These are phyloP conservation scores for Globisporangium nunn DNA, from an alignment of 352 stramenopile genomes.

Conservation along the genomic window DNA sequence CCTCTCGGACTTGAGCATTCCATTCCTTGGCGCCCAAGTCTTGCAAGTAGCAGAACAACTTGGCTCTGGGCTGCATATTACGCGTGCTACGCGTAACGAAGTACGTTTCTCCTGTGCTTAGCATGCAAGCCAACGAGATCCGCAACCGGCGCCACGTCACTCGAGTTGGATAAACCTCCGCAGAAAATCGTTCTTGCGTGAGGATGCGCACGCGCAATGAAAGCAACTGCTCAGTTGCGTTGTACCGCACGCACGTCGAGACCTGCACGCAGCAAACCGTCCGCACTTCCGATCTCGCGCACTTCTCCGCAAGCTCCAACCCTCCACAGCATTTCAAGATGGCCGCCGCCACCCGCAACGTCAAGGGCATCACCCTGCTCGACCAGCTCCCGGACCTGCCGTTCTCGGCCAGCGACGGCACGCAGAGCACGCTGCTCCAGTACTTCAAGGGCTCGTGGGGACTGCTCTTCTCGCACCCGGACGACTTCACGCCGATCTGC, in stretches of 20 bases:
- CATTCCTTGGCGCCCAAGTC: too few species aligned
- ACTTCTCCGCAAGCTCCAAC: not conserved
- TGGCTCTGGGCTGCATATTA: too few species aligned
- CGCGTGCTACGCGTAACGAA: too few species aligned
- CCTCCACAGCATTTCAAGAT: not conserved
- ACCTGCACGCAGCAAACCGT: not conserved
- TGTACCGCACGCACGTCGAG: not conserved
- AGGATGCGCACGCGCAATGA: too few species aligned
- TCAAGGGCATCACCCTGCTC: slow-evolving; percentile 46
- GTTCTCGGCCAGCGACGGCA: slow-evolving; percentile 52
- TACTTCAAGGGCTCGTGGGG: slow-evolving; percentile 62
- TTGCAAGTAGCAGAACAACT: too few species aligned
- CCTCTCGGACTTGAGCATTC: too few species aligned
- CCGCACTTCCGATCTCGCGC: not conserved
- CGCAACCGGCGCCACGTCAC: too few species aligned
- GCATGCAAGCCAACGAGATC: too few species aligned
- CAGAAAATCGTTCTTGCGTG: too few species aligned
- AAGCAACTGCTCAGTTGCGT: too few species aligned
- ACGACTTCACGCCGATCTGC: slow-evolving; percentile 90
- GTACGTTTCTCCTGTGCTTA: too few species aligned
- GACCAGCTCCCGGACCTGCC: slow-evolving; percentile 21
- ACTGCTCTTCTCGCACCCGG: slow-evolving; percentile 77
- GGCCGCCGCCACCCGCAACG: slow-evolving; percentile 8
- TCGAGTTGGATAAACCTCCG: too few species aligned
- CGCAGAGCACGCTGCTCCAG: slow-evolving; percentile 40